Evolutionary conservation across 139 green algal genomes (phyloP), one percentile per base, ranked within the genome.

Genomic region (Tetraselmis striata): DNA sequence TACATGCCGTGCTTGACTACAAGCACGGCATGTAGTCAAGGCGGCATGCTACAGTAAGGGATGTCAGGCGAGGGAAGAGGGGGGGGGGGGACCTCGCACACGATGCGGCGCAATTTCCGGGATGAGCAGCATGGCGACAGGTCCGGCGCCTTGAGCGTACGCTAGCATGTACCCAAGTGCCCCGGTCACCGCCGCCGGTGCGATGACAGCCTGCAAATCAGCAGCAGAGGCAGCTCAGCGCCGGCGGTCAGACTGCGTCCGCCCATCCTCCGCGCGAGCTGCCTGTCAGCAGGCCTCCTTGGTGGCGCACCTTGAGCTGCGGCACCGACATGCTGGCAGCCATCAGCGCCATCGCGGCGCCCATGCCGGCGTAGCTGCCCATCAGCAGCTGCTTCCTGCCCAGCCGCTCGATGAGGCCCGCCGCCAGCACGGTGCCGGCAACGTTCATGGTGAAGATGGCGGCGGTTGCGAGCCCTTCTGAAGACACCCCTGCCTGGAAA

Each of bases 391-490:
- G 5, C 79, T 96, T 96, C 82, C 95, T 88, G 0, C 95, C 95
- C 1, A 90, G 88, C 22, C 82, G 81, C 80, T 98, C 95, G 85
- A 98, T 97, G 11, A 97, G 83, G 23, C 82, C 82, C 0, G 89
- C 92, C 0, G 95, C 94, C 1, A 97, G 80, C 1, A 97, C 58
- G 0, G 94, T 97, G 75, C 93, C 96, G 26, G 94, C 26, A 26
- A 99, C 93, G 83, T 99, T 99, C 31, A 90, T 92, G 30, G 88
- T 85, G 59, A 95, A 94, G 31, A 99, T 95, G 0, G 94, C 94
- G 0, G 94, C 95, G 75, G 85, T 94, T 29, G 96, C 96, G 29
- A 97, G 86, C 0, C 95, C 91, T 24, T 88, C 95, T 23, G 88
- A 94, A 25, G 86, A 76, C 18, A 99, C 89, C 28, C 96, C 96